Percentiles rank a stretch among this genome's conserved stretches.
phyloP scores from a whole-genome alignment of 2,329 filamentous ascomycete species.

The Cladophialophora immunda region DNA sequence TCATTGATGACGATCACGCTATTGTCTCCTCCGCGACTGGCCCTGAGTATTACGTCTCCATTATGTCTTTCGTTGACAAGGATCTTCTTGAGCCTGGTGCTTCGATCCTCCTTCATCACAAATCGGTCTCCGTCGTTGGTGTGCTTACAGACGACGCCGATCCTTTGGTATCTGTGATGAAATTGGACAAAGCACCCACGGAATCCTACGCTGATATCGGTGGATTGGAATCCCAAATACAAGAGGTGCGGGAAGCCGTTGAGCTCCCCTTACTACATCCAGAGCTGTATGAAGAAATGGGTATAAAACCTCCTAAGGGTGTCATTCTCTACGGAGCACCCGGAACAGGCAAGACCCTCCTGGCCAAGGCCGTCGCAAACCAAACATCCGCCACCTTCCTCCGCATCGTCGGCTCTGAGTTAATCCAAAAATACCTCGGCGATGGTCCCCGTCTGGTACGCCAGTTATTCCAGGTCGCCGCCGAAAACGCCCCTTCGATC shows the following conservation, averaged over 20 bases:
- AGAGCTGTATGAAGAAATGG: conserved; percentile 99
- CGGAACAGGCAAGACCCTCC: conserved; percentile 93
- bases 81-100: conserved; percentile 95
- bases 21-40: conserved; percentile 98
- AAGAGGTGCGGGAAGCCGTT: conserved; percentile 96
- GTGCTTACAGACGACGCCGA: conserved; percentile 96
- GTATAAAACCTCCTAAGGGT: conserved; percentile 99
- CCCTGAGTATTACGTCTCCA: conserved; percentile 98
- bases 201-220: conserved; percentile 99
- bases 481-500: conserved; percentile 94
- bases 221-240: conserved; percentile 92
- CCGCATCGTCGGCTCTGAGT: conserved; percentile 93
- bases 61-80: conserved; percentile 99
- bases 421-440: conserved; percentile 98
- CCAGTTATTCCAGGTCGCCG: conserved; percentile 89
- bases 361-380: conserved; percentile 97
- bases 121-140: conserved; percentile 96
- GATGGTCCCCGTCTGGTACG: conserved; percentile 94
- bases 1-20: conserved; percentile 98
- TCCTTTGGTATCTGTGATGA: conserved; percentile 97
- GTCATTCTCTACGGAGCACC: conserved; percentile 98
- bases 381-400: conserved; percentile 99
- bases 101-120: conserved; percentile 94
- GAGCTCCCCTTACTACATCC: conserved; percentile 94
- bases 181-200: conserved; percentile 97